A percentile compares a stretch with the other conserved stretches of the same genome.
These are phyloP conservation scores for Umbelopsis sp. DNA, from an alignment of 371 early-diverging fungal genomes.

Conservation along the genomic window DNA sequence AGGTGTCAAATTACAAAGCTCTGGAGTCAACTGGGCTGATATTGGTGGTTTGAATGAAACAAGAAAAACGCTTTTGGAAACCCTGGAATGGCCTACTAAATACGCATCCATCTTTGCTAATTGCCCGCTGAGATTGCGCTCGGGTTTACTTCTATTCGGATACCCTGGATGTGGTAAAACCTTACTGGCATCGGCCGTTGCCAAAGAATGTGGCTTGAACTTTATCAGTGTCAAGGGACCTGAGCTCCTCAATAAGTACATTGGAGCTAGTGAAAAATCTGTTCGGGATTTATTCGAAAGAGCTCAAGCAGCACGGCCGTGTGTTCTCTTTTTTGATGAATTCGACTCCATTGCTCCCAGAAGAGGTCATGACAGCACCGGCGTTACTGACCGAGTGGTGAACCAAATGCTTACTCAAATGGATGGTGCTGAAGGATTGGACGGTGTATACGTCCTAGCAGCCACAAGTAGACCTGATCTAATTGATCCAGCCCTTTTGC, in stretches of 20 bases:
- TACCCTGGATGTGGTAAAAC: constrained; percentile 97
- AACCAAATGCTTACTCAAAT: constrained; percentile 96
- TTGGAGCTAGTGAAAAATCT: constrained; percentile 91
- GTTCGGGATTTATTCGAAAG: constrained; percentile 93
- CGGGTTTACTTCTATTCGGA: constrained; percentile 93
- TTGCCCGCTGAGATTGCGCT: constrained; percentile 85
- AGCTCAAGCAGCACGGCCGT: constrained; percentile 90
- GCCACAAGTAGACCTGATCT: constrained; percentile 99
- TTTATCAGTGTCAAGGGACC: constrained; percentile 97
- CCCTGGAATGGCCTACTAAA: constrained; percentile 94
- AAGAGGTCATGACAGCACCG: constrained; percentile 90
- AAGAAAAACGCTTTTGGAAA: constrained; percentile 82
- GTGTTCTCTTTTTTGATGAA: constrained; percentile 95
- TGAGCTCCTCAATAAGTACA: constrained; percentile 88
- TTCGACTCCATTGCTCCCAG: constrained; percentile 95
- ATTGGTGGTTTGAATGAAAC: constrained; percentile 88
- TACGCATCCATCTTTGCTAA: constrained; percentile 88
- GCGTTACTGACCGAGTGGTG: constrained; percentile 94
- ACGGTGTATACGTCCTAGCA: constrained; percentile 92
- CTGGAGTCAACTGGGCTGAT: constrained; percentile 84
- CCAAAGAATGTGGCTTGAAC: constrained; percentile 89
- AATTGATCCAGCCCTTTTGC: constrained; percentile 96
- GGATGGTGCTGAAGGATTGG: constrained; percentile 95
- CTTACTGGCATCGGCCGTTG: constrained; percentile 91
- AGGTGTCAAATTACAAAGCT: constrained; percentile 80